Evolutionary conservation across 2,329 filamentous ascomycete species (phyloP).

Genomic region (Calonectria crousiana): DNA sequence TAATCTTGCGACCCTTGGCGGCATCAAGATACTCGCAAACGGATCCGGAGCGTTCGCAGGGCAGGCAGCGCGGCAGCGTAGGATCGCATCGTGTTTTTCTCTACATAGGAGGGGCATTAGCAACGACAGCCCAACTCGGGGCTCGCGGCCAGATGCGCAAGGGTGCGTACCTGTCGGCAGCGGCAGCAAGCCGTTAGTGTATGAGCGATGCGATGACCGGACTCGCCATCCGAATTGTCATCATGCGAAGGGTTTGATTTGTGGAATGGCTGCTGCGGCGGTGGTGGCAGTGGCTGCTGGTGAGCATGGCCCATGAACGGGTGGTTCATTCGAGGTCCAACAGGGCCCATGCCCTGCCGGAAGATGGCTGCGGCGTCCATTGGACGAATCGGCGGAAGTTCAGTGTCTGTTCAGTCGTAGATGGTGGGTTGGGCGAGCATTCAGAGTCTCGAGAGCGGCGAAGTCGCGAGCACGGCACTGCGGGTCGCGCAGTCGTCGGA

Average conservation of each 20-base stretch:
- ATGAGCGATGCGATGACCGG: conserved; percentile 76
- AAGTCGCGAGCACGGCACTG: conserved; percentile 29
- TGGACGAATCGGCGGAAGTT: conserved; percentile 26
- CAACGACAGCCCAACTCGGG: conserved; percentile 15
- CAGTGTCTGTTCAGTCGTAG: conserved; percentile 18
- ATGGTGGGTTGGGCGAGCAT: conserved; percentile 26
- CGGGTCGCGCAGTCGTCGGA: conserved; percentile 12
- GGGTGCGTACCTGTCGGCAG: conserved; percentile 76
- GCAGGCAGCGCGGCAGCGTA: conserved; percentile 88
- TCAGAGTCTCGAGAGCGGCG: conserved; percentile 21
- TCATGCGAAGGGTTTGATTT: conserved; percentile 49
- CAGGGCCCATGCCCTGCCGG: conserved; percentile 66
- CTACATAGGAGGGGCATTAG: conserved; percentile 57
- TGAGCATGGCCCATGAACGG: conserved; percentile 44
- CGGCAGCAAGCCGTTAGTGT: conserved; percentile 85
- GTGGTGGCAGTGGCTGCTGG: conserved; percentile 41
- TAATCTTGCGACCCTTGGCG: conserved; percentile 85
- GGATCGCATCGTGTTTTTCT: conserved; percentile 97
- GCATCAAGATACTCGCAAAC: conserved; percentile 97
- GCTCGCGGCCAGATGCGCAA: conserved; percentile 18
- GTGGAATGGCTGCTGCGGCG: conserved; percentile 45
- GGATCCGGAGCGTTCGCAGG: conserved; percentile 92
- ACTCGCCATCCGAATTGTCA: conserved; percentile 62
- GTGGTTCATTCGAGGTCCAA: conserved; percentile 54
- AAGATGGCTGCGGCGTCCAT: conserved; percentile 74